Conservation (phyloP, 306 rosid species). For the Vigna nakashimae region DNA sequence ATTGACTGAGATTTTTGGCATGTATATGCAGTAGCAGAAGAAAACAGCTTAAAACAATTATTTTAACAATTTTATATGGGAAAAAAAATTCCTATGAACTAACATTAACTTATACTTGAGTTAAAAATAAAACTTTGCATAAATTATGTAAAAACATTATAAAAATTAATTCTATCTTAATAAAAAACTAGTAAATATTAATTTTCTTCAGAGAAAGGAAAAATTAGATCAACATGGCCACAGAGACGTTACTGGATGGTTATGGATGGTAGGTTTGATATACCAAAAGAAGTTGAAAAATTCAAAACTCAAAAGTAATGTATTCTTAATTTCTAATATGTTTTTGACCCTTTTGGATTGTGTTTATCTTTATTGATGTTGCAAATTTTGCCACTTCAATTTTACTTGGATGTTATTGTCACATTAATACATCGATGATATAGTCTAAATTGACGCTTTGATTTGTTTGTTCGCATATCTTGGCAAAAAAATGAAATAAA, state of each 20-base stretch:
- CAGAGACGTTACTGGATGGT: background rate
- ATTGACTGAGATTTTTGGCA: background rate
- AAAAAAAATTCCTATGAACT: too few species aligned
- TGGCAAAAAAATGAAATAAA: too few species aligned
- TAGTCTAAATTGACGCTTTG: background rate
- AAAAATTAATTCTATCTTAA: too few species aligned
- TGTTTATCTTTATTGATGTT: background rate
- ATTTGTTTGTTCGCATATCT: too few species aligned
- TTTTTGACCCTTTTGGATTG: background rate
- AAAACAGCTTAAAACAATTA: too few species aligned
- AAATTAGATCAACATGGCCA: background rate
- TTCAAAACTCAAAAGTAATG: background rate
- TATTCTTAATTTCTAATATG: constrained; percentile 4
- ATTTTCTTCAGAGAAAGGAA: too few species aligned
- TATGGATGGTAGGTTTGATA: constrained; percentile 24
- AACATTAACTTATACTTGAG: too few species aligned
- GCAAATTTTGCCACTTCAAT: constrained; percentile 10
- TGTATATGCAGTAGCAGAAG: background rate
- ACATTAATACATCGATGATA: background rate
- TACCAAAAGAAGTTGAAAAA: constrained; percentile 24
- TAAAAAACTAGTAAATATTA: too few species aligned
- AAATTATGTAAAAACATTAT: too few species aligned
- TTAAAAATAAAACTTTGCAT: too few species aligned
- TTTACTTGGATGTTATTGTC: background rate
- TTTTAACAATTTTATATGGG: too few species aligned